Conservation (phyloP, 1,139 yeast species). For the Candida sp. region DNA sequence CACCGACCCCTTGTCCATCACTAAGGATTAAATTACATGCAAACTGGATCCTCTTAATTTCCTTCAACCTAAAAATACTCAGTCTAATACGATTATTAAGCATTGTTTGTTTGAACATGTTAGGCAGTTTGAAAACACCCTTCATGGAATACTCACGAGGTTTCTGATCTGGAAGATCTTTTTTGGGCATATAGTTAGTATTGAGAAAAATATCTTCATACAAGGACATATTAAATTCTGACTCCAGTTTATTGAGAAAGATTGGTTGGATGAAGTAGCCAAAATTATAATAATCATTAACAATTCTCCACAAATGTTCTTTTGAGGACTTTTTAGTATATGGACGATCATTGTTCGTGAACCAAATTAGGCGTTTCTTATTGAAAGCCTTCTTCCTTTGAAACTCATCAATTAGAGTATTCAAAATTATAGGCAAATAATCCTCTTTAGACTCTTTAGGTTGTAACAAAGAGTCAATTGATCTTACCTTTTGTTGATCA, state of each 20-base stretch:
- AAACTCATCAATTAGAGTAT: slow-evolving; percentile 32
- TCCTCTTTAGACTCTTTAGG: slow-evolving; percentile 21
- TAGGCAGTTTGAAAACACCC: slow-evolving; percentile 11
- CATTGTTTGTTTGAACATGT: slow-evolving; percentile 8
- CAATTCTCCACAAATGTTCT: slow-evolving; percentile 50
- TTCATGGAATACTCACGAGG: slow-evolving; percentile 4
- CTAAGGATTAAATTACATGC: slow-evolving; percentile 50
- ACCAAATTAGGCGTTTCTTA: slow-evolving; percentile 36
- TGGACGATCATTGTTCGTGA: slow-evolving; percentile 41
- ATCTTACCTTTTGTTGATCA: slow-evolving; percentile 16
- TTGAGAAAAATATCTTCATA: slow-evolving; percentile 57
- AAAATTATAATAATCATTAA: slow-evolving; percentile 56
- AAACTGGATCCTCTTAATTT: slow-evolving; percentile 61
- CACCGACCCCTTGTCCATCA: slow-evolving; percentile 33
- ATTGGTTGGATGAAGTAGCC: slow-evolving; percentile 61
- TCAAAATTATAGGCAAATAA: slow-evolving; percentile 26
- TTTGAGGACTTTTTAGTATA: slow-evolving; percentile 22
- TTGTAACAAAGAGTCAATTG: slow-evolving; percentile 14
- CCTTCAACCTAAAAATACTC: slow-evolving; percentile 52
- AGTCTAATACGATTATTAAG: slow-evolving; percentile 21
- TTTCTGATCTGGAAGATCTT: slow-evolving; percentile 1
- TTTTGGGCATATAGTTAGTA: slow-evolving; percentile 28
- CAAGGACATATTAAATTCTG: slow-evolving; percentile 45
- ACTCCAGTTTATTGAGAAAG: slow-evolving; percentile 40
- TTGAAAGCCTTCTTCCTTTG: slow-evolving; percentile 28